Evolutionary conservation across 805 yeast genomes (phyloP), one percentile per base, ranked within the genome.

Genomic region (Starmerella khaoyaiensis): DNA sequence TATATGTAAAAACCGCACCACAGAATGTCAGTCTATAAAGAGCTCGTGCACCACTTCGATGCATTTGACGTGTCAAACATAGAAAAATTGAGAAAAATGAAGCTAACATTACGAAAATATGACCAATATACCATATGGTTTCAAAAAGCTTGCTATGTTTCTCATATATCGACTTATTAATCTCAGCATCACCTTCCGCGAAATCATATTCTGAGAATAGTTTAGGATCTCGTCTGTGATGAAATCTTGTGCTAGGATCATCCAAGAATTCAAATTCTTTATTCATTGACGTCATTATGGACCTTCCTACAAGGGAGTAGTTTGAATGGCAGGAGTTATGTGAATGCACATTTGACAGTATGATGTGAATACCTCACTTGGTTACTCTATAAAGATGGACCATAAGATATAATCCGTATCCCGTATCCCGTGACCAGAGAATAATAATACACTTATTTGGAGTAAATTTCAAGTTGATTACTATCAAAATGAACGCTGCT

Each of bases 21-120:
- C 38, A 31, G 25, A 55, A 54, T 12, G 51, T 41, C 2, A 40
- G n/a, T 5, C 57, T 49, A 39, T 57, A 57, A 8, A 54, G 6
- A 10, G 47, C 21, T 5, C 42, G 46, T n/a, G 53, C 48, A 40
- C 43, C 35, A 14, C 40, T 35, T n/a, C 38, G 40, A 14, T 46
- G 43, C 21, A 49, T 46, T 24, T 47, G 54, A 21, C 55, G 44
- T 14, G 49, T 15, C 11, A 49, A 28, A 19, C 55, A 47, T 11
- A 48, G 22, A 2, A 48, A 20, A 14, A 49, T 38, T 28, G 44
- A 37, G 7, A 39, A 3, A 4, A 41, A 27, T 6, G 38, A 4
- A 8, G 27, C 15, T 1, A 40, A 12, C 36, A 34, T 35, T 21
- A 41, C 22, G 21, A 21, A 28, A 9, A 44, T 36, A 25, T 44